Percentiles rank a stretch among this genome's conserved stretches.
These are phyloP conservation scores for Fusarium fujikuroi DNA, from an alignment of 2,329 filamentous ascomycete genomes.

Conservation along the genomic window DNA sequence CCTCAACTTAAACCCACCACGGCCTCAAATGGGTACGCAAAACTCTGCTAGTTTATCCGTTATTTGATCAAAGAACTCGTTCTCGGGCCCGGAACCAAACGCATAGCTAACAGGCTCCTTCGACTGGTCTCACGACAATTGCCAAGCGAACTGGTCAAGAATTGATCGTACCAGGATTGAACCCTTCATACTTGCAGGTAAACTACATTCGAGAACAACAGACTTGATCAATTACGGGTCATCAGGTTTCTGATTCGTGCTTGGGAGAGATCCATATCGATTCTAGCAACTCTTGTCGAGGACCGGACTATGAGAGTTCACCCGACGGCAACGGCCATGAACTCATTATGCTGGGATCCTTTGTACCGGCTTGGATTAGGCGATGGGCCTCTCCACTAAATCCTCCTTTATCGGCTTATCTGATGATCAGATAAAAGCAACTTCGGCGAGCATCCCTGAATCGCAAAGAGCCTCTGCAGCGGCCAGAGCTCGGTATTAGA, in stretches of 20 bases:
- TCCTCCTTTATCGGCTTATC: constrained; percentile 22
- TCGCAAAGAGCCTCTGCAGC: constrained; percentile 7
- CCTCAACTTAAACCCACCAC: constrained; percentile 5
- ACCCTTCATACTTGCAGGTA: background rate
- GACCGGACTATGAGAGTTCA: background rate
- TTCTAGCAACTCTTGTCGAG: background rate
- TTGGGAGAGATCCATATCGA: background rate
- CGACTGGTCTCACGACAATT: background rate
- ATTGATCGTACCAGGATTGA: background rate
- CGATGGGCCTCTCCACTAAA: background rate
- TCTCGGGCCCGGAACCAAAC: background rate
- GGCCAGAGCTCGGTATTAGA: background rate
- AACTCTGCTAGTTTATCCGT: background rate
- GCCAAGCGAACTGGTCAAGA: background rate
- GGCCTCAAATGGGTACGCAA: background rate
- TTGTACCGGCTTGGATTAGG: background rate
- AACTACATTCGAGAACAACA: background rate
- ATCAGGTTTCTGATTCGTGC: background rate
- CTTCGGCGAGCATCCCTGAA: constrained; percentile 11
- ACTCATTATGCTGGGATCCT: background rate
- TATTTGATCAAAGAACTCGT: background rate
- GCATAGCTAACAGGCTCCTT: background rate
- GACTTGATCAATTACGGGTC: background rate
- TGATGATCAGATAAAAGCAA: constrained; percentile 36
- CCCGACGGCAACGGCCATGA: background rate